Evolutionary conservation across 2,329 filamentous ascomycete genomes (phyloP).

Genomic region (Claviceps monticola): DNA sequence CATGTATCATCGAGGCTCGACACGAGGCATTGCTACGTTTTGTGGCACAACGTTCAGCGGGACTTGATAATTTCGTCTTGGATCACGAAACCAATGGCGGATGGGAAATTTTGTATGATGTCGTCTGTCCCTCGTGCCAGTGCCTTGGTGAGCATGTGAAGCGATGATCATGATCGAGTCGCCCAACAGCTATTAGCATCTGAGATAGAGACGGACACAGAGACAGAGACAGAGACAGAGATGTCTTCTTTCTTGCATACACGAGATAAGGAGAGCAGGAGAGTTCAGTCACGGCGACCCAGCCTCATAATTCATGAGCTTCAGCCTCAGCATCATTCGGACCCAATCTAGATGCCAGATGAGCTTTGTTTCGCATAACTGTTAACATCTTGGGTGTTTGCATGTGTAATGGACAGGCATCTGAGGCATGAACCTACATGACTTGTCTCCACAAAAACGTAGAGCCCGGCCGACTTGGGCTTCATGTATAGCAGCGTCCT

Average conservation of each 20-base stretch:
- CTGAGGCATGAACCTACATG: no score
- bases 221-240: no score
- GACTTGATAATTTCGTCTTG: no score
- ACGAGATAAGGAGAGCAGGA: not conserved
- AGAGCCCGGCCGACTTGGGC: no score
- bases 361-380: not conserved
- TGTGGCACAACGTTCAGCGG: no score
- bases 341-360: not conserved
- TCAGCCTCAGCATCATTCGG: no score
- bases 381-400: no score
- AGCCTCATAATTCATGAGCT: not conserved
- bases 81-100: not conserved
- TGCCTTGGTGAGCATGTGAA: not conserved
- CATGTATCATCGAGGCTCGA: not conserved
- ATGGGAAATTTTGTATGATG: not conserved
- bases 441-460: no score
- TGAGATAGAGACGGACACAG: not conserved
- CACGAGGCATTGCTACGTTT: no score
- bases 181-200: not conserved
- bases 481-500: no score
- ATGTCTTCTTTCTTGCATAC: not conserved
- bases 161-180: not conserved
- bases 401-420: no score
- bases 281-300: not conserved
- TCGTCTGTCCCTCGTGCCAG: not conserved